Conservation (phyloP, 345 rosid genomes). For the Eucalyptus brandiana region DNA sequence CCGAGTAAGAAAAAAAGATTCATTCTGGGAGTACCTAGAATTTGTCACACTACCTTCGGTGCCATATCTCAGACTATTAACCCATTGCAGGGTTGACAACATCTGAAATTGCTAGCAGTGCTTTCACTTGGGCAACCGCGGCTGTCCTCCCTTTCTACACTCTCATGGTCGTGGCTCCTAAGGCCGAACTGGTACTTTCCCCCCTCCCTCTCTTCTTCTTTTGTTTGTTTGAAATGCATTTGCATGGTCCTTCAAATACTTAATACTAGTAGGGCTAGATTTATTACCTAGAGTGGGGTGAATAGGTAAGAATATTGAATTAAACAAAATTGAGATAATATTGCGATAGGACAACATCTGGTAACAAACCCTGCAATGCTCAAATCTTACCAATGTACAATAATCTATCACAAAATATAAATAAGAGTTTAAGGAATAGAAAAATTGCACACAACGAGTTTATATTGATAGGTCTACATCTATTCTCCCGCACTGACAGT, state of each 20-base stretch:
- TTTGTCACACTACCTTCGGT: background rate
- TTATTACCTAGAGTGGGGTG: too few species aligned
- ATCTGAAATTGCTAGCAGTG: conserved; percentile 54
- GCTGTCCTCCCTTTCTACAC: conserved; percentile 90
- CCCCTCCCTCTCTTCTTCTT: background rate
- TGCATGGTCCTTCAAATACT: background rate
- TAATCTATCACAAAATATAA: too few species aligned
- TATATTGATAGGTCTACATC: too few species aligned
- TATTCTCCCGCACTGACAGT: rapidly evolving
- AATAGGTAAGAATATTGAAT: too few species aligned
- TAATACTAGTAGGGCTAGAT: background rate
- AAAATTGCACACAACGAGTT: too few species aligned
- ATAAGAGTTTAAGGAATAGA: too few species aligned
- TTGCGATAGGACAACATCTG: too few species aligned
- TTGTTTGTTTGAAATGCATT: background rate
- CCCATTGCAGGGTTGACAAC: conserved; percentile 44
- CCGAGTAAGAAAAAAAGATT: background rate
- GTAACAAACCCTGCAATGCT: too few species aligned
- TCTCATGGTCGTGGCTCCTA: conserved; percentile 88
- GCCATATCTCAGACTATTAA: background rate
- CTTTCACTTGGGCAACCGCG: conserved; percentile 61
- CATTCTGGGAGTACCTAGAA: background rate
- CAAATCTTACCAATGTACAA: too few species aligned
- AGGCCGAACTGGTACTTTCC: conserved; percentile 46
- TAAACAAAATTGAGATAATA: too few species aligned